A percentile compares a stretch with the other conserved stretches of the same genome.
These are phyloP conservation scores for Tricholoma sp. DNA, from an alignment of 768 basidiomycete genomes.

Conservation along the genomic window DNA sequence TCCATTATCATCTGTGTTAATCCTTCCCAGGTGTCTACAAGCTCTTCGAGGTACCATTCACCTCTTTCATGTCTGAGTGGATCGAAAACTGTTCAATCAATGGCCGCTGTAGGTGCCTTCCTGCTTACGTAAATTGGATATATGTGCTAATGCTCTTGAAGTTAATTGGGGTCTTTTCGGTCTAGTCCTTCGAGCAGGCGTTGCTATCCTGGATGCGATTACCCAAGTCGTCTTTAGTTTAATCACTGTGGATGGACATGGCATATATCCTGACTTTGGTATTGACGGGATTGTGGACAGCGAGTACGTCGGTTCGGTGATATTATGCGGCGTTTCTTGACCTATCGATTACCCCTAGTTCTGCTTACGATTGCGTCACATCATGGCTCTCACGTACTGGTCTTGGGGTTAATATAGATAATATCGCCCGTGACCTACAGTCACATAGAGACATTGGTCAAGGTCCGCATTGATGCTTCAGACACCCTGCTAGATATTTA, in stretches of 20 bases:
- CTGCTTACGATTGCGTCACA: slow-evolving; percentile 33
- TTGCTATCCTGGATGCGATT: slow-evolving; percentile 36
- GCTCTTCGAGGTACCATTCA: slow-evolving; percentile 34
- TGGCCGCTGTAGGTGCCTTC: slow-evolving; percentile 41
- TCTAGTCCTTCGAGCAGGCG: slow-evolving; percentile 35
- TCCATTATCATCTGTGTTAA: not conserved
- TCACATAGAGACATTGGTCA: slow-evolving; percentile 40
- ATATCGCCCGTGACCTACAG: slow-evolving; percentile 36
- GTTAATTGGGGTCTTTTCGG: slow-evolving; percentile 56
- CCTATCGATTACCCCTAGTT: slow-evolving; percentile 23
- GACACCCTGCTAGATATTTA: not conserved
- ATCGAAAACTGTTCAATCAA: slow-evolving; percentile 34
- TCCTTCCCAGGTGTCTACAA: slow-evolving; percentile 33
- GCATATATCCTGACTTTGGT: slow-evolving; percentile 29
- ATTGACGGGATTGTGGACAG: slow-evolving; percentile 16
- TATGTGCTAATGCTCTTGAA: slow-evolving; percentile 19
- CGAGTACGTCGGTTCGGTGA: slow-evolving; percentile 3
- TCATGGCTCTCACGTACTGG: slow-evolving; percentile 35
- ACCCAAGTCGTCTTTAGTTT: slow-evolving; percentile 24
- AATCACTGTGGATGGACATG: slow-evolving; percentile 18
- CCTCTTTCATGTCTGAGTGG: slow-evolving; percentile 41
- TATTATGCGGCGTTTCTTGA: slow-evolving; percentile 2
- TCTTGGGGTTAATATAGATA: slow-evolving; percentile 25
- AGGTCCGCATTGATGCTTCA: slow-evolving; percentile 25
- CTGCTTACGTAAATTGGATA: not conserved